These are phyloP conservation scores for Cucurbitaria berberidis DNA, from an alignment of 2,329 filamentous ascomycete genomes.

Conservation along the genomic window DNA sequence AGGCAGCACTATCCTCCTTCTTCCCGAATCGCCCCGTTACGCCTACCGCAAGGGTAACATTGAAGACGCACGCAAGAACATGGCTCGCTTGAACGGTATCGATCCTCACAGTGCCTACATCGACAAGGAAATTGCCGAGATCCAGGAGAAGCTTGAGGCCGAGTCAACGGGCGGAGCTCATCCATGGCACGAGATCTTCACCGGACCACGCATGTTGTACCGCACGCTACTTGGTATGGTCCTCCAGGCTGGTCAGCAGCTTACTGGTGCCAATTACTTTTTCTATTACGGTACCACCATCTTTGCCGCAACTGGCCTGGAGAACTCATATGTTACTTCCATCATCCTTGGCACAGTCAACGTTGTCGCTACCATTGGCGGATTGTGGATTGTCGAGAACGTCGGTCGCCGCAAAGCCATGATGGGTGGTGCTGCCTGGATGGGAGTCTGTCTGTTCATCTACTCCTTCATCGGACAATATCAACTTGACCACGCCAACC, in stretches of 20 bases:
- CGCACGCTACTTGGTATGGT: conserved; percentile 67
- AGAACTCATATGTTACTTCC: conserved; percentile 54
- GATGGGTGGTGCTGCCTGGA: conserved; percentile 56
- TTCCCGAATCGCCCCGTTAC: conserved; percentile 64
- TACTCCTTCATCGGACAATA: conserved; percentile 57
- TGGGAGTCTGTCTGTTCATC: conserved; percentile 64
- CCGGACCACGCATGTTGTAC: conserved; percentile 70
- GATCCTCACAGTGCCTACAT: conserved; percentile 61
- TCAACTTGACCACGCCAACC: conserved; percentile 41
- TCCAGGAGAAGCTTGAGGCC: conserved; percentile 62
- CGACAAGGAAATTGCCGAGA: conserved; percentile 60
- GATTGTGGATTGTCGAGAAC: conserved; percentile 56
- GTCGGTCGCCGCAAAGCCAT: conserved; percentile 55
- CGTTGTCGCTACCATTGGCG: conserved; percentile 54
- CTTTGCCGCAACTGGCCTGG: conserved; percentile 51
- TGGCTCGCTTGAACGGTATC: conserved; percentile 63
- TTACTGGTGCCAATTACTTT: conserved; percentile 65
- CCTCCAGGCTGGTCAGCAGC: conserved; percentile 70
- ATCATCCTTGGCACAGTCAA: conserved; percentile 60
- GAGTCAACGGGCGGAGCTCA: conserved; percentile 52
- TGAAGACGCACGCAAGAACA: conserved; percentile 58
- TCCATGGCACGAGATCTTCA: conserved; percentile 65
- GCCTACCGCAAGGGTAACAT: conserved; percentile 61
- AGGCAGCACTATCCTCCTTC: conserved; percentile 59
- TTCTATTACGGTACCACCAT: conserved; percentile 62